Evolutionary conservation across 2,329 filamentous ascomycete species (phyloP), one percentile per base, ranked within the genome.

Genomic region (Sporothrix mexicana): DNA sequence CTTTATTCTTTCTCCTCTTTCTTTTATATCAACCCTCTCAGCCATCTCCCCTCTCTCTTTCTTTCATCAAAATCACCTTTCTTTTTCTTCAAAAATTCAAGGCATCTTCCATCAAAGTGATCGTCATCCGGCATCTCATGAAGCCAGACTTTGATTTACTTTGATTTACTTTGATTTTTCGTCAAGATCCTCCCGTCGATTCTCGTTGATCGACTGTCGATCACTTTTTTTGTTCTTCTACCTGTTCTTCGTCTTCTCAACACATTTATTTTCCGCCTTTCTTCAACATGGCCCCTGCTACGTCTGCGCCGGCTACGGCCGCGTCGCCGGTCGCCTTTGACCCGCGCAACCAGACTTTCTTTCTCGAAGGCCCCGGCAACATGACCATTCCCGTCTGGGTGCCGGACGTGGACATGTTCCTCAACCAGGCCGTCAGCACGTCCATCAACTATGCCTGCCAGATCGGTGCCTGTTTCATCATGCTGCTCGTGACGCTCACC

Each of bases 401-500:
- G 17, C 69, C 75, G 7, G 13, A 23, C 7, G 72, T 77, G 3
- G 73, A 76, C 73, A 20, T 17, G 12, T 17, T 61, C 2, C 23
- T 72, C 43, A 4, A 51, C 12, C 8, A 10, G 2, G 30, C 67
- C 3, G 15, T 74, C 45, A 49, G 66, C 51, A 74, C 66, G 10
- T 15, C 47, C 51, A 76, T 77, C 76, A 75, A 74, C 72, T 78
- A 76, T 55, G 74, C 71, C 64, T 43, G 68, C 55, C 76, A 77
- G 76, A 72, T 75, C 36, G 76, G 77, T 8, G 76, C 77, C 23
- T 88, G 88, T 64, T 75, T 91, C 73, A 81, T 91, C 74, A 87
- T 94, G 77, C 83, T 95, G 20, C 76, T 91, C 59, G 84, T 92
- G 43, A 83, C 95, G 2, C 81, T 94, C 12, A 78, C 91, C 73